phyloP scores from a whole-genome alignment of 2,329 filamentous ascomycete species.

The Penicillium sp. region DNA sequence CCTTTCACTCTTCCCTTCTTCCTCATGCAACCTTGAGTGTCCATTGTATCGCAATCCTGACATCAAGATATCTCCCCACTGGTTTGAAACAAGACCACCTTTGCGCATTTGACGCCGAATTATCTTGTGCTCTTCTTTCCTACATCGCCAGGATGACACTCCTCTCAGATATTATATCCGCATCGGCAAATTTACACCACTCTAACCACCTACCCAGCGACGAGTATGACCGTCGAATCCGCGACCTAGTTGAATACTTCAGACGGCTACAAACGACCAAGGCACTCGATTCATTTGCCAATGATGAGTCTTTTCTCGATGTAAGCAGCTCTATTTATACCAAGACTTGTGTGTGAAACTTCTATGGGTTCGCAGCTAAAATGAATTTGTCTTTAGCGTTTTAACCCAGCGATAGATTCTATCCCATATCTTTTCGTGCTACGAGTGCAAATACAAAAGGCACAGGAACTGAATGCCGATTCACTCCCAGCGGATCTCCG shows the following conservation, averaged over 20 bases:
- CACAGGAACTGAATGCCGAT: conserved; percentile 37
- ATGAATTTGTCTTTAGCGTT: conserved; percentile 13
- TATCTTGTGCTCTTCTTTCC: neutral
- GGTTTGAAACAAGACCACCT: neutral
- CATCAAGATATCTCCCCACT: neutral
- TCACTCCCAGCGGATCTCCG: conserved; percentile 41
- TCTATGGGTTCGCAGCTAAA: neutral
- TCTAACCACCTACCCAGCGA: conserved; percentile 36
- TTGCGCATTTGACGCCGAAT: neutral
- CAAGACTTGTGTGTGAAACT: neutral
- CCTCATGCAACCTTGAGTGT: neutral
- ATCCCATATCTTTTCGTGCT: conserved; percentile 60
- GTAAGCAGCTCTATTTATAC: conserved; percentile 25
- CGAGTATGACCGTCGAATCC: conserved; percentile 48
- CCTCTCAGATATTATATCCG: conserved; percentile 14
- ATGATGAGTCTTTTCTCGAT: conserved; percentile 37
- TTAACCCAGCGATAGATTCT: conserved; percentile 59
- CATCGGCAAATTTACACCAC: conserved; percentile 34
- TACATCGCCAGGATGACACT: conserved; percentile 13
- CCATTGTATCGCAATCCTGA: neutral
- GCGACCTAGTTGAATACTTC: conserved; percentile 39
- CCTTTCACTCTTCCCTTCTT: neutral
- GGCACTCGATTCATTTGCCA: conserved; percentile 30
- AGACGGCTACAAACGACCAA: conserved; percentile 38
- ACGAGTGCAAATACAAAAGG: conserved; percentile 47